Evolutionary conservation across 768 basidiomycete genomes (phyloP).

Genomic region (Nidularia sp.): DNA sequence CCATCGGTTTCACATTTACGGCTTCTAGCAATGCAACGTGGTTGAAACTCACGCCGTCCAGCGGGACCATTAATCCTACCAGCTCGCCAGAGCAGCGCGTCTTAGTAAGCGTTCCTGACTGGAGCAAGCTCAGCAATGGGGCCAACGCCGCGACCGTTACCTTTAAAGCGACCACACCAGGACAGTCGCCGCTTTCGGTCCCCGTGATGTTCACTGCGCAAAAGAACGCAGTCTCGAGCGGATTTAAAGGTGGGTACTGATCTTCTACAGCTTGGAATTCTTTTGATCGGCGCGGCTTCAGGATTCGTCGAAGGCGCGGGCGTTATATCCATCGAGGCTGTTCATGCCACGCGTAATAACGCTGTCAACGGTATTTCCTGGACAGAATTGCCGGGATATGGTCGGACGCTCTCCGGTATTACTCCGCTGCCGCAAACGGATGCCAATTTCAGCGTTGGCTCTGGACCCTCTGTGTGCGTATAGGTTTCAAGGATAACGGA

Average conservation of each 20-base stretch:
- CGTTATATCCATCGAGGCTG: slow-evolving; percentile 63
- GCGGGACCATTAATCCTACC: slow-evolving; percentile 43
- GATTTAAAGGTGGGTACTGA: slow-evolving; percentile 41
- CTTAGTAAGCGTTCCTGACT: slow-evolving; percentile 50
- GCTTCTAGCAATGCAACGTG: slow-evolving; percentile 46
- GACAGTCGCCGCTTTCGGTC: slow-evolving; percentile 29
- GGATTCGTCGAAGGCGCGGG: slow-evolving; percentile 65
- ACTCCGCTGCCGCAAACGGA: slow-evolving; percentile 55
- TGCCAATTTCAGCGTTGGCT: slow-evolving; percentile 54
- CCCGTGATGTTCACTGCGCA: slow-evolving; percentile 28
- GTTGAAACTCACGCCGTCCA: slow-evolving; percentile 41
- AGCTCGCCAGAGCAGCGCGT: slow-evolving; percentile 47
- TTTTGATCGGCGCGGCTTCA: slow-evolving; percentile 7
- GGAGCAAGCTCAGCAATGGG: slow-evolving; percentile 42
- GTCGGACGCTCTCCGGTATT: slow-evolving; percentile 55
- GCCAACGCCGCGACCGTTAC: slow-evolving; percentile 32
- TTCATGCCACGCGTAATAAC: slow-evolving; percentile 45
- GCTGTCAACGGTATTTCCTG: slow-evolving; percentile 50
- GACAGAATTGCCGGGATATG: slow-evolving; percentile 57
- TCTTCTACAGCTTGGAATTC: neutral
- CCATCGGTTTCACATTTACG: slow-evolving; percentile 51
- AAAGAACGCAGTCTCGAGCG: slow-evolving; percentile 31
- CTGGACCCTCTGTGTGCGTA: slow-evolving; percentile 55
- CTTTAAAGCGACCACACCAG: slow-evolving; percentile 40
- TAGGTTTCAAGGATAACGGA: neutral